Conservation (phyloP, 2,329 filamentous ascomycete genomes). For the Erysiphe pulchra region DNA sequence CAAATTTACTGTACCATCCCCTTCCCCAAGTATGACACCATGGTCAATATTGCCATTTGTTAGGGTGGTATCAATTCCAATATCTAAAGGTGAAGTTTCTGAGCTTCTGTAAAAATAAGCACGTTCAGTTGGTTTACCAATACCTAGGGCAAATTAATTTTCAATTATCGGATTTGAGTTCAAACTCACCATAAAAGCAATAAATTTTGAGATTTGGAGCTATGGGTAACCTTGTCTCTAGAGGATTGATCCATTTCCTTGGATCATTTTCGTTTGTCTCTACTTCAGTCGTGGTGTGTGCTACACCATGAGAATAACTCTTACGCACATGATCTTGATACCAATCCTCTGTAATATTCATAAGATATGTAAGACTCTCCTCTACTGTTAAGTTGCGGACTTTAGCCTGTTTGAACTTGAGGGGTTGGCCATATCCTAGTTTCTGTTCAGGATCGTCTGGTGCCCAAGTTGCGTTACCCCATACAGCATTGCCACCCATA, state of each 20-base stretch:
- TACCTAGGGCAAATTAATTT: conserved; percentile 16
- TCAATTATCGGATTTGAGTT: no score
- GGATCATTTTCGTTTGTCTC: conserved; percentile 55
- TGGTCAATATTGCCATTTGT: conserved; percentile 43
- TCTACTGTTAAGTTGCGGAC: conserved; percentile 58
- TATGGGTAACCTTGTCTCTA: conserved; percentile 65
- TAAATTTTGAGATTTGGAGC: conserved; percentile 84
- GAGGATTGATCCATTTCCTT: conserved; percentile 80
- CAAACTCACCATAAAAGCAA: conserved; percentile 58
- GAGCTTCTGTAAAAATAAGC: conserved; percentile 65
- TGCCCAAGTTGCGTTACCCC: conserved; percentile 70
- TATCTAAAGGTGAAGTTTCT: conserved; percentile 46
- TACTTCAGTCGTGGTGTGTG: conserved; percentile 54
- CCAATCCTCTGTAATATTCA: conserved; percentile 62
- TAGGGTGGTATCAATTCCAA: conserved; percentile 43
- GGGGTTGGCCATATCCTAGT: conserved; percentile 50
- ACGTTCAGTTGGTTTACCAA: conserved; percentile 81
- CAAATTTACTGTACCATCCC: conserved; percentile 88
- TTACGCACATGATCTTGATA: conserved; percentile 46
- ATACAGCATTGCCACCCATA: conserved; percentile 79
- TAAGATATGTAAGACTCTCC: conserved; percentile 52
- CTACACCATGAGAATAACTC: conserved; percentile 74
- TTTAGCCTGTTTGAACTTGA: conserved; percentile 54
- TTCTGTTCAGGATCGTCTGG: conserved; percentile 69
- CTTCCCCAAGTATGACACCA: conserved; percentile 86